Percentiles rank a stretch among this genome's conserved stretches.
Conservation (phyloP, 2,329 filamentous ascomycete species). For the Dactylonectria macrodidyma region DNA sequence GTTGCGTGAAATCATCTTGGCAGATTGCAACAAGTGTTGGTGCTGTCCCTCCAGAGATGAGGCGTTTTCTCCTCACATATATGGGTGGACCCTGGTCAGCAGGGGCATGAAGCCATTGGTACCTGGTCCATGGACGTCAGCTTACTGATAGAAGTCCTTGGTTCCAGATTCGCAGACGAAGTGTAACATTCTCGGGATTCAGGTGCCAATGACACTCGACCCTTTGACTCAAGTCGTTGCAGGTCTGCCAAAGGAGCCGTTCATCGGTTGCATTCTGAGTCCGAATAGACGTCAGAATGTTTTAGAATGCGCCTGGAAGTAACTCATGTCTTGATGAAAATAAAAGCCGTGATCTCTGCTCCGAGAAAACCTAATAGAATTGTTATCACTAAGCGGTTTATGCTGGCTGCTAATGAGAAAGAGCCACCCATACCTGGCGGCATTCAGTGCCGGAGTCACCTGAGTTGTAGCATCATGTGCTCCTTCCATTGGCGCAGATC, state of each 20-base stretch:
- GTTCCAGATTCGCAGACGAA: neutral
- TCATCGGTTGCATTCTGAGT: too few relatives aligned
- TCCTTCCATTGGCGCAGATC: neutral
- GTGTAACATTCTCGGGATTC: neutral
- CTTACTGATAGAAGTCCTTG: neutral
- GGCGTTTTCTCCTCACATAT: neutral
- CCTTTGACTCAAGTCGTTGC: neutral
- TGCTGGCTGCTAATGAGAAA: neutral
- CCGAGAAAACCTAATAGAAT: too few relatives aligned
- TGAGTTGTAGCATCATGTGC: neutral
- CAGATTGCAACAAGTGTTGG: neutral
- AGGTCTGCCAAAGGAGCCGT: neutral
- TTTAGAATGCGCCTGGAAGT: too few relatives aligned
- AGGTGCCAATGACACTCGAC: neutral
- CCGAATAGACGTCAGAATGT: too few relatives aligned
- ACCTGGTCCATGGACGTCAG: neutral
- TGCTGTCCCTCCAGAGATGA: neutral
- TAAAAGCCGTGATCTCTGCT: too few relatives aligned
- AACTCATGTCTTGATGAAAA: neutral
- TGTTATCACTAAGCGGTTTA: too few relatives aligned
- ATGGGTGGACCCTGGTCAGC: neutral
- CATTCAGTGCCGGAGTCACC: neutral
- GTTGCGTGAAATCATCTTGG: constrained; percentile 11
- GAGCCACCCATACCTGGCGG: neutral
- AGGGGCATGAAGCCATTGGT: neutral